phyloP scores from a whole-genome alignment of 169 alveolate species.

The Cryptosporidium sp. region DNA sequence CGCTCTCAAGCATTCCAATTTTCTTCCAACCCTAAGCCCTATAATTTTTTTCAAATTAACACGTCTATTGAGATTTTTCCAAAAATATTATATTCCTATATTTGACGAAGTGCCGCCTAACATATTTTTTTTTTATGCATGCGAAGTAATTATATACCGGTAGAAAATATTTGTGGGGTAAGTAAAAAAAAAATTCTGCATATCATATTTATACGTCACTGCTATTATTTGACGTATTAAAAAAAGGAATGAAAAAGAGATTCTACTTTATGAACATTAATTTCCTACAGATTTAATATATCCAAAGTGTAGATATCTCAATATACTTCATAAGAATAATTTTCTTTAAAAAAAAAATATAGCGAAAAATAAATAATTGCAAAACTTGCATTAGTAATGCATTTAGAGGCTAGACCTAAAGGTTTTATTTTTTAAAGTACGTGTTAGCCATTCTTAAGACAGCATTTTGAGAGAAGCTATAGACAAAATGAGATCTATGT shows the following conservation, averaged over 20 bases:
- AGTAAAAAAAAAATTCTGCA: neutral
- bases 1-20: neutral
- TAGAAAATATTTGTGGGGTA: slow-evolving; percentile 1
- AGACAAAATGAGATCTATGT: neutral
- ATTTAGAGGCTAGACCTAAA: too few relatives aligned
- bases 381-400: too few relatives aligned
- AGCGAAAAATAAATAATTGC: too few relatives aligned
- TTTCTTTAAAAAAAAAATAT: too few relatives aligned
- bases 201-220: neutral
- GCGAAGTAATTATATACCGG: slow-evolving; percentile 12
- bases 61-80: neutral
- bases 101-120: neutral
- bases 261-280: neutral
- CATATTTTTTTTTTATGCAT: neutral
- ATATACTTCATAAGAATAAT: too few relatives aligned
- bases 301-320: too few relatives aligned
- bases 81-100: neutral
- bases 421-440: too few relatives aligned
- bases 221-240: neutral
- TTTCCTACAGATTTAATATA: neutral
- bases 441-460: too few relatives aligned
- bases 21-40: neutral
- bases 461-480: too few relatives aligned
- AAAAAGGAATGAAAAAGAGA: too few relatives aligned
- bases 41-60: neutral